phyloP scores from a whole-genome alignment of 2,329 filamentous ascomycete genomes.

The Botrytis elliptica region DNA sequence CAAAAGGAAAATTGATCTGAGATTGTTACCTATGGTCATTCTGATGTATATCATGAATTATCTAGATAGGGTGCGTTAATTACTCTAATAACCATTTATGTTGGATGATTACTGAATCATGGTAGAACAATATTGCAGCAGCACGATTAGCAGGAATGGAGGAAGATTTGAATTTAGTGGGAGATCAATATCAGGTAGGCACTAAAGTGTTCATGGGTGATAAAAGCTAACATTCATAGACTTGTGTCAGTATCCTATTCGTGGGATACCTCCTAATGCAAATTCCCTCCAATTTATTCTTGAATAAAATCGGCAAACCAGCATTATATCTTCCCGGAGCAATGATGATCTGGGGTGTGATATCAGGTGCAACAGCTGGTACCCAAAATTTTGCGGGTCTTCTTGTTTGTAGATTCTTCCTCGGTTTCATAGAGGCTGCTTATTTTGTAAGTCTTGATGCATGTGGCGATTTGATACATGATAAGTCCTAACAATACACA shows the following conservation, averaged over 20 bases:
- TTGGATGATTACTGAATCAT: background rate
- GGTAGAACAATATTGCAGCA: slow-evolving; percentile 54
- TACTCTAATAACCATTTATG: too few species aligned
- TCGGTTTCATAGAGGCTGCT: slow-evolving; percentile 55
- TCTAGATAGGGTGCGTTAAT: slow-evolving; percentile 45
- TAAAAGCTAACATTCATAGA: slow-evolving; percentile 33
- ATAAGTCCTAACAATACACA: slow-evolving; percentile 26
- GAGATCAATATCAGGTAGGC: slow-evolving; percentile 44
- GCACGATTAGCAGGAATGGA: slow-evolving; percentile 52
- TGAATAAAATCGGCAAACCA: slow-evolving; percentile 50
- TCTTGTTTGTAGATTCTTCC: slow-evolving; percentile 48
- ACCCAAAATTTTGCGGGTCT: slow-evolving; percentile 49
- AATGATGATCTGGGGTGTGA: slow-evolving; percentile 51
- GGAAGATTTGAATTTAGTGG: slow-evolving; percentile 44
- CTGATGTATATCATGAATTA: slow-evolving; percentile 72
- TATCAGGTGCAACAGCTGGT: slow-evolving; percentile 49
- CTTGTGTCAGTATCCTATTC: slow-evolving; percentile 44
- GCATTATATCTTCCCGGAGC: slow-evolving; percentile 50
- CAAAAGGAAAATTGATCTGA: slow-evolving; percentile 62
- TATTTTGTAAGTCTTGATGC: slow-evolving; percentile 46
- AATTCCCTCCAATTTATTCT: slow-evolving; percentile 49
- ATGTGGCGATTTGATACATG: background rate
- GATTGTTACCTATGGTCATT: slow-evolving; percentile 65
- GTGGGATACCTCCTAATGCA: slow-evolving; percentile 44
- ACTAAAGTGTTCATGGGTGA: background rate